phyloP scores from a whole-genome alignment of 1,284 basidiomycete species.

The Termitomyces sp. region DNA sequence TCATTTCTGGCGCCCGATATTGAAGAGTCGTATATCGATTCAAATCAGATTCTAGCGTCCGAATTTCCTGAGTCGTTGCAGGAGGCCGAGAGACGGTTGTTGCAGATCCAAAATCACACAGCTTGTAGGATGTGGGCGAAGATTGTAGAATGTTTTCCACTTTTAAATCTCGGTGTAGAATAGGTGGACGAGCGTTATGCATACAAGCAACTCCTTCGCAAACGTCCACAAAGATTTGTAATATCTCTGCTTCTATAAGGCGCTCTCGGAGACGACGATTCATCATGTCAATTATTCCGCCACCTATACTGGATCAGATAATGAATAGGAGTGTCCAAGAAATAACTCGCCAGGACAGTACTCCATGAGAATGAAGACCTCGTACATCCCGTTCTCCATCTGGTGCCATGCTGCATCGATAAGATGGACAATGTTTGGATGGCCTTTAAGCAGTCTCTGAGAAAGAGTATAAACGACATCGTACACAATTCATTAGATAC shows the following conservation, averaged over 20 bases:
- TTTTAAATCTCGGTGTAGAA: constrained; percentile 97
- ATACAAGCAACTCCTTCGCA: constrained; percentile 93
- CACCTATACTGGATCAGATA: constrained; percentile 47
- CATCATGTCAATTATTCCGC: constrained; percentile 99
- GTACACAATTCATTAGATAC: constrained; percentile 26
- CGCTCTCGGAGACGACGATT: constrained; percentile 93
- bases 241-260: constrained; percentile 90
- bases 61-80: constrained; percentile 74
- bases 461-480: constrained; percentile 25
- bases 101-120: constrained; percentile 98
- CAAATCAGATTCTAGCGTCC: constrained; percentile 85
- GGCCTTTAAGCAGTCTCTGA: constrained; percentile 81
- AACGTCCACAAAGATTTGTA: constrained; percentile 96
- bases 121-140: constrained; percentile 77
- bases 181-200: constrained; percentile 87
- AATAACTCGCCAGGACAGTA: constrained; percentile 65
- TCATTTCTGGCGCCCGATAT: constrained; percentile 97
- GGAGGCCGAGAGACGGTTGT: constrained; percentile 74
- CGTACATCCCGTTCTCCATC: constrained; percentile 78
- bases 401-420: constrained; percentile 91
- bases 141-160: constrained; percentile 96
- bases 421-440: constrained; percentile 90
- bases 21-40: constrained; percentile 94
- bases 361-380: constrained; percentile 99
- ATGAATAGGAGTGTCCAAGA: constrained; percentile 4